Evolutionary conservation across 331 rosid genomes (phyloP).

Genomic region (Cucumis variabilis): DNA sequence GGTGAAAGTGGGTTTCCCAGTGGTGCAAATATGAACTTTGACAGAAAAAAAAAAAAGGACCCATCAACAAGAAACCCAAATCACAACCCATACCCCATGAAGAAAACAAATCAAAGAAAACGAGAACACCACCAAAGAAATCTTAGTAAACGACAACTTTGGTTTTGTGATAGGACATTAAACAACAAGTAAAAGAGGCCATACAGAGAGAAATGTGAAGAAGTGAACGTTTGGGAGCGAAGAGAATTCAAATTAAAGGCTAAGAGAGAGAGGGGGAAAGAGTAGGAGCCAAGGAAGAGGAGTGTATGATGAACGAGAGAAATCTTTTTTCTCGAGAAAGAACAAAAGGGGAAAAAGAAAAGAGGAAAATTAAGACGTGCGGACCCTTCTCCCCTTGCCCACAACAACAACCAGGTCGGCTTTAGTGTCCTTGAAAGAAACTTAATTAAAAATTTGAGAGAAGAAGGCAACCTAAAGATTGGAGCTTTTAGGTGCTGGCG

Average conservation of each 20-base stretch:
- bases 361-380: conserved; percentile 15
- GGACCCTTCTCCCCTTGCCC: background rate
- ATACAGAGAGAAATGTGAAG: background rate
- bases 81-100: no score
- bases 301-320: background rate
- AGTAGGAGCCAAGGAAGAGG: conserved; percentile 1
- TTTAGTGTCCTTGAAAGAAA: conserved; percentile 27
- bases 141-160: background rate
- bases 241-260: conserved; percentile 69
- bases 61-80: background rate
- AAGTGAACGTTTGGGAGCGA: conserved; percentile 48
- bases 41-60: no score
- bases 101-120: no score
- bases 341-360: conserved; percentile 45
- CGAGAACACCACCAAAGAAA: conserved; percentile 19
- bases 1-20: conserved; percentile 34
- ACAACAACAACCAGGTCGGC: background rate
- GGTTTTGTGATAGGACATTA: conserved; percentile 18
- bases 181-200: conserved; percentile 14
- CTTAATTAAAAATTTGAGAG: no score
- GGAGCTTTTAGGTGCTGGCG: no score
- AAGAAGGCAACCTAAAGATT: no score
- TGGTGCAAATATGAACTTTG: no score
- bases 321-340: conserved; percentile 47
- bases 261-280: conserved; percentile 15